Base-by-base conservation (phyloP, 2,329 filamentous ascomycete genomes). In the Sclerotinia sclerotiorum region DNA sequence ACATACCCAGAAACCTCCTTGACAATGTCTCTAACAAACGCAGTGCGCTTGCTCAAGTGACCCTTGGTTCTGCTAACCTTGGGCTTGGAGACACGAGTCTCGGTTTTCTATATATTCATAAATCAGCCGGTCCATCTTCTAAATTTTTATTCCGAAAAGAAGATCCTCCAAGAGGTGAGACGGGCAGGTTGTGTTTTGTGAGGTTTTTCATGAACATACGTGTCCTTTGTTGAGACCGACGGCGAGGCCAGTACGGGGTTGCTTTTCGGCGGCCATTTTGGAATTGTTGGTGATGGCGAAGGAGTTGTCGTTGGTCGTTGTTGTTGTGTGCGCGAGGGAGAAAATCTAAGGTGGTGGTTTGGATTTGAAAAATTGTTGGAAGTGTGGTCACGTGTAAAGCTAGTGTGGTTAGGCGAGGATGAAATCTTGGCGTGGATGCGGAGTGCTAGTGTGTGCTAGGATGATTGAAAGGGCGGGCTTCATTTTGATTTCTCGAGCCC, bases 1-100 rank as follows among this genome's bases (percentile, higher is more conserved):
- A 87, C 90, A 80, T 88, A 93, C 91, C 91, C 95, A 83, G 94
- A 90, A 82, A 98, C 95, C 87, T 99, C 95, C 88, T 96, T 97
- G 83, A 97, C 93, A 81, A 99, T 90, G 81, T 97, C 94, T 78
- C 95, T 89, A 78, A 98, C 94, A 85, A 99, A 98, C 78, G 91
- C 89, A 78, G 95, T 98, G 80, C 94, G 90, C 90, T 97, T 97
- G 86, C 92, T 96, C 80, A 97, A 86, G 84, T 95, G 92, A 78
- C 95, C 95, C 89, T 97, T 98, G 85, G 89, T 94, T 78, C 90
- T 86, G 80, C 89, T 92, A 79, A 94, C 87, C 79, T 90, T 88
- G 79, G 88, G 87, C 87, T 93, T 94, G 81, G 84, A 82, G 79
- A 90, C 89, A 80, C 92, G 88, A 78, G 88, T 81, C 77, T 91